A percentile compares a stretch with the other conserved stretches of the same genome.
Evolutionary conservation across 257 asterid genomes (phyloP).

Genomic region (Coffea eugenioides): DNA sequence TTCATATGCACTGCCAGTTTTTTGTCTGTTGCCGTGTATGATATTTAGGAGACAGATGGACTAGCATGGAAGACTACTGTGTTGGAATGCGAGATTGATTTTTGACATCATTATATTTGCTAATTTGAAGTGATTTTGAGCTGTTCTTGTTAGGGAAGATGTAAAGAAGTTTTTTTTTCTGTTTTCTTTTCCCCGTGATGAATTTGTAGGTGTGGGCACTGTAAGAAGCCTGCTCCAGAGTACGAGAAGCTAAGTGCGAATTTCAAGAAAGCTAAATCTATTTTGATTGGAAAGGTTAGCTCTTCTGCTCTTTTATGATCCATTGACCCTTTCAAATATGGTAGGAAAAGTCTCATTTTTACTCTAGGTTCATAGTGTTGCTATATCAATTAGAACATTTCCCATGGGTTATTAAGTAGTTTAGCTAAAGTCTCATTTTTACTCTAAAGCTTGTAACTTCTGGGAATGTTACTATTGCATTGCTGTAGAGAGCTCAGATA

Average conservation of each 20-base stretch:
- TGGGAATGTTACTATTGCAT: background rate
- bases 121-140: too few species aligned
- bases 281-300: constrained; percentile 84
- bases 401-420: background rate
- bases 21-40: too few species aligned
- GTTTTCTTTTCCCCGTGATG: too few species aligned
- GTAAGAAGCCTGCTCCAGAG: background rate
- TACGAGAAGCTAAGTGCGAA: constrained; percentile 85
- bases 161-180: too few species aligned
- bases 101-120: too few species aligned
- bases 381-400: background rate
- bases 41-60: too few species aligned
- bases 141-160: too few species aligned
- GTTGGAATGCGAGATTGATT: too few species aligned
- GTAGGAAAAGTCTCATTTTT: too few species aligned
- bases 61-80: too few species aligned
- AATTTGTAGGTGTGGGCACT: too few species aligned
- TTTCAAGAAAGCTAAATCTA: constrained; percentile 90
- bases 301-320: background rate
- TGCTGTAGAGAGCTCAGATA: background rate
- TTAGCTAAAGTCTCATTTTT: background rate
- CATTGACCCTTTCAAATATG: background rate
- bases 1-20: too few species aligned
- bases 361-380: background rate
- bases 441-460: background rate